A percentile compares a stretch with the other conserved stretches of the same genome.
Evolutionary conservation across 2,329 filamentous ascomycete species (phyloP).

Genomic region (Myriosclerotinia scirpicola): DNA sequence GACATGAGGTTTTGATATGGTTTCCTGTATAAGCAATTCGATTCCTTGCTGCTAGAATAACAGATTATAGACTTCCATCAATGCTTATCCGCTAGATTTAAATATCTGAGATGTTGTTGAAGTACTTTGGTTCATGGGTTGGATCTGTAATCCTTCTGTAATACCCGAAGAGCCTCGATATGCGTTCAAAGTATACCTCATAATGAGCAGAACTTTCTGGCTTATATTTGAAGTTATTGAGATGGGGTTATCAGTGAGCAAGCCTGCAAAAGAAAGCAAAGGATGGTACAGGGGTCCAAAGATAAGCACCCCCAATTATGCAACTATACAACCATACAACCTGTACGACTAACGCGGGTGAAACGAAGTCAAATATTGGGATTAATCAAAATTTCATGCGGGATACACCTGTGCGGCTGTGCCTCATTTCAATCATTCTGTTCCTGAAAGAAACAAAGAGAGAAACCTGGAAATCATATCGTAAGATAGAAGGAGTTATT

Average conservation of each 20-base stretch:
- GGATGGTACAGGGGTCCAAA: slow-evolving; percentile 12
- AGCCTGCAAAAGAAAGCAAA: slow-evolving; percentile 19
- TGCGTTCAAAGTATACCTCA: background rate
- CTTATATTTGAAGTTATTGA: slow-evolving; percentile 13
- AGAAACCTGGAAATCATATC: background rate
- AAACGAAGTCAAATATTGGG: slow-evolving; percentile 13
- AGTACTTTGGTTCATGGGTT: background rate
- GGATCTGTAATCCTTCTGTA: background rate
- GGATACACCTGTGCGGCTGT: background rate
- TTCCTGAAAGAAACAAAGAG: slow-evolving; percentile 1
- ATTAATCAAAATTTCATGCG: slow-evolving; percentile 4
- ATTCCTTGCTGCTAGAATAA: background rate
- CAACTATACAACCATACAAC: background rate
- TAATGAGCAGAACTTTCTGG: background rate
- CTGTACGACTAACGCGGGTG: slow-evolving; percentile 18
- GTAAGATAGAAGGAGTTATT: background rate
- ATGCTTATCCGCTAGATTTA: background rate
- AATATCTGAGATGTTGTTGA: background rate
- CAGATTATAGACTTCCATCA: background rate
- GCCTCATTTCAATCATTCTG: background rate
- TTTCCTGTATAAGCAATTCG: background rate
- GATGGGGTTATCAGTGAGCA: slow-evolving; percentile 13
- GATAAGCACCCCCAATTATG: slow-evolving; percentile 15
- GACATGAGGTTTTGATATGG: slow-evolving; percentile 5
- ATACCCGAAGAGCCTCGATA: background rate